phyloP scores from a whole-genome alignment of 257 asterid species.

The Oldenlandia corymbosa region DNA sequence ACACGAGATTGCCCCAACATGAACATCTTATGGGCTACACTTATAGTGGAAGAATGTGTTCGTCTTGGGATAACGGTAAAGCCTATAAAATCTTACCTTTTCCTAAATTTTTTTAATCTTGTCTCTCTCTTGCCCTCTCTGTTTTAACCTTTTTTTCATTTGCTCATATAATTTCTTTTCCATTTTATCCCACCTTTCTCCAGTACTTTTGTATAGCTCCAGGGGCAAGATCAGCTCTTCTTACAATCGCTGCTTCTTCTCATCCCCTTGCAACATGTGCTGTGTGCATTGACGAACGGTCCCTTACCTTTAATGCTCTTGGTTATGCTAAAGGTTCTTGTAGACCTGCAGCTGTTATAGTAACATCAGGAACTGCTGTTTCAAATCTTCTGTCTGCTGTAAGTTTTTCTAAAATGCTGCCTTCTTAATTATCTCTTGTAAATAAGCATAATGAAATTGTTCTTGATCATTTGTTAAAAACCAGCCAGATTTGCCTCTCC shows the following conservation, averaged over 20 bases:
- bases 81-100: constrained; percentile 25
- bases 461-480: too few relatives aligned
- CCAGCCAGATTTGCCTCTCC: too few relatives aligned
- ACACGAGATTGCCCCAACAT: constrained; percentile 58
- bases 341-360: constrained; percentile 80
- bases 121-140: too few relatives aligned
- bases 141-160: not conserved
- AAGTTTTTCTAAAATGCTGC: constrained; percentile 31
- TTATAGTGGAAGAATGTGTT: constrained; percentile 85
- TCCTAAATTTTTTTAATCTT: too few relatives aligned
- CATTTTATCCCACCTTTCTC: constrained; percentile 32
- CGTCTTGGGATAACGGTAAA: constrained; percentile 94
- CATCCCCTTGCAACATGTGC: constrained; percentile 82
- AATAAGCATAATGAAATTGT: too few relatives aligned
- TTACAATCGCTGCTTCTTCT: constrained; percentile 93
- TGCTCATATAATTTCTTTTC: constrained; percentile 15
- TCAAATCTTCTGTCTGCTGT: constrained; percentile 97
- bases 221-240: constrained; percentile 93
- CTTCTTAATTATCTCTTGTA: too few relatives aligned
- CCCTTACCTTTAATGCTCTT: constrained; percentile 94
- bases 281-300: constrained; percentile 89
- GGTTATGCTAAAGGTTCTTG: constrained; percentile 91
- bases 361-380: constrained; percentile 98
- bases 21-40: constrained; percentile 87
- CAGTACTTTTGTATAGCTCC: constrained; percentile 98